Conservation (phyloP, 805 yeast genomes). For the Cyberlindnera misumaiensis region DNA sequence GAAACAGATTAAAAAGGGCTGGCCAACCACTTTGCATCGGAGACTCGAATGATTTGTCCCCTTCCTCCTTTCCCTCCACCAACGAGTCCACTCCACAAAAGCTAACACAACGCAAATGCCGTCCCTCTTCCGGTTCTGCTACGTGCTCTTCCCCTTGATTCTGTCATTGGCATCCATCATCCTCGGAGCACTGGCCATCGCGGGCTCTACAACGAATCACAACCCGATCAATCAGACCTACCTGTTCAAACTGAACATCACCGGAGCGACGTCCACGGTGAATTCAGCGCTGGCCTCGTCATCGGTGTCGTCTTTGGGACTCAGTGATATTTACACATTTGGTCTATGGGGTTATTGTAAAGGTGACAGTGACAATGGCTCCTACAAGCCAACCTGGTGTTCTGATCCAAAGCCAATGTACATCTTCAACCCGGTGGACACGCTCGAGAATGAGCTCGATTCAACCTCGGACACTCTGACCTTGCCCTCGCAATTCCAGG, state of each 20-base stretch:
- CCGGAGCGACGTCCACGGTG: conserved; percentile 12
- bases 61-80: too few relatives aligned
- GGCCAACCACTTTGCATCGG: too few relatives aligned
- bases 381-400: conserved; percentile 40
- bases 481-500: conserved; percentile 49
- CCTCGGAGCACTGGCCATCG: conserved; percentile 41
- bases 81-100: too few relatives aligned
- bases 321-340: conserved; percentile 42
- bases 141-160: conserved; percentile 24
- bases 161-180: conserved; percentile 37
- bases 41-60: too few relatives aligned
- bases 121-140: conserved; percentile 20
- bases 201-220: conserved; percentile 42
- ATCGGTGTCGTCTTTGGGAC: conserved; percentile 23
- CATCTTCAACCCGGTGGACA: conserved; percentile 45
- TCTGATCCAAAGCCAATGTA: conserved; percentile 48
- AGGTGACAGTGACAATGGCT: conserved; percentile 25
- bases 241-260: conserved; percentile 40
- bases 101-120: conserved; percentile 11
- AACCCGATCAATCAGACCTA: conserved; percentile 39
- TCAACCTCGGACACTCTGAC: conserved; percentile 17
- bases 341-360: conserved; percentile 64
- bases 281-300: conserved; percentile 1
- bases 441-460: conserved; percentile 21
- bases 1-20: too few relatives aligned